phyloP scores from a whole-genome alignment of 176 grass and related monocot genomes.

The Typha latifolia region DNA sequence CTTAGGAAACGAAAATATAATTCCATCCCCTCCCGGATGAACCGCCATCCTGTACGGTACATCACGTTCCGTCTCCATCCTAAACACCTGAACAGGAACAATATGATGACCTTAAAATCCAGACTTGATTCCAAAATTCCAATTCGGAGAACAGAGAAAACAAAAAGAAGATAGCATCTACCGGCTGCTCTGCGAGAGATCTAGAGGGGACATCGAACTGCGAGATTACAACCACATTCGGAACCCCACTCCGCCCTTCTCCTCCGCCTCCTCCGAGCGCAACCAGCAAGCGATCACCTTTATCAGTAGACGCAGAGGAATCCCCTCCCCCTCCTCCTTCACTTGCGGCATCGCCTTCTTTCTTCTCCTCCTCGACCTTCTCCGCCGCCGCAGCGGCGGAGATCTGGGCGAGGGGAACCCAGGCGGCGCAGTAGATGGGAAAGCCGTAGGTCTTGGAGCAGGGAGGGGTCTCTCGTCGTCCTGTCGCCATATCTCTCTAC shows the following conservation, averaged over 20 bases:
- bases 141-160: not conserved
- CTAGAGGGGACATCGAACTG: slow-evolving; percentile 24
- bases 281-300: slow-evolving; percentile 19
- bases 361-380: not conserved
- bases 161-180: slow-evolving; percentile 19
- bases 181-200: slow-evolving; percentile 46
- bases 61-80: slow-evolving; percentile 41
- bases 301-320: not conserved
- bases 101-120: not conserved
- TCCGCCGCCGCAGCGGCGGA: not conserved
- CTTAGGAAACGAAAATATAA: slow-evolving; percentile 65
- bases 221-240: slow-evolving; percentile 59
- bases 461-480: slow-evolving; percentile 24
- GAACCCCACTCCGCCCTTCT: slow-evolving; percentile 67
- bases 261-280: slow-evolving; percentile 69
- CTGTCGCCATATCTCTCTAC: slow-evolving; percentile 16
- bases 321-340: not conserved
- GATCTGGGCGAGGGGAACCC: slow-evolving; percentile 69
- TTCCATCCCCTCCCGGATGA: slow-evolving; percentile 59
- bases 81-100: slow-evolving; percentile 40
- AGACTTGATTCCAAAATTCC: not conserved
- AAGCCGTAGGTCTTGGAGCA: slow-evolving; percentile 63
- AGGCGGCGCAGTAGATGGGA: slow-evolving; percentile 85
- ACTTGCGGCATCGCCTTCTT: not conserved
- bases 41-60: slow-evolving; percentile 88